Base-by-base conservation (phyloP, 1,139 yeast genomes). In the Groenewaldozyma sp. region DNA sequence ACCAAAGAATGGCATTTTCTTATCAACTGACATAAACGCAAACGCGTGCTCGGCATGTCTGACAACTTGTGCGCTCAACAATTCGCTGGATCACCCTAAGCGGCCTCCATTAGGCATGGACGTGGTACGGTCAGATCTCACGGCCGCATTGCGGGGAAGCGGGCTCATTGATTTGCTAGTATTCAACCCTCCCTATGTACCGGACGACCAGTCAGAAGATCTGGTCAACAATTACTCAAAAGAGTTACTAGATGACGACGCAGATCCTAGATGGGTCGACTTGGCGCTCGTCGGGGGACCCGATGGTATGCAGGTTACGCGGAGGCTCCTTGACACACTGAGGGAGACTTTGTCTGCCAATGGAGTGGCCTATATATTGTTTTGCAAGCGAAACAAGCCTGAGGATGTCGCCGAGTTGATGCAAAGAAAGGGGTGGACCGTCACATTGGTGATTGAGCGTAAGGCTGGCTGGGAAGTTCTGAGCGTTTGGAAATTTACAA, bases 381-480 rank as follows among this genome's bases (percentile, higher is more conserved):
- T 91, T 52, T 88, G 97, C 58, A 94, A 94, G 9, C 65, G 95
- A 45, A 91, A 91, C 56, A 72, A 77, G 31, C 97, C 96, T 0
- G 74, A 72, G 4, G 45, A 56, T 3, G 83, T 87, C 1, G 70
- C 71, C 0, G 49, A 55, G 10, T 35, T 38, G 4, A 78, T 86
- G 80, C 44, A 52, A 21, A 35, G 42, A 1, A 51, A 53, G 11
- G 78, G 79, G 0, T 84, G 94, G 93, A 42, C 42, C 0, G 76
- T 73, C 0, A 64, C 65, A 4, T 49, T 61, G 18, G 65, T 82
- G 2, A 68, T 76, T 6, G 67, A 70, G 39, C 67, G 95, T 41
- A 83, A 82, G 52, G 95, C 96, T 0, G 97, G 97, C 0, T 86
- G 96, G 95, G 98, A 91, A 59, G 91, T 82, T n/a, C 65, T 91